Evolutionary conservation across 176 grass and related monocot species (phyloP), one percentile per base, ranked within the genome.

Genomic region (Metroxylon sagu): DNA sequence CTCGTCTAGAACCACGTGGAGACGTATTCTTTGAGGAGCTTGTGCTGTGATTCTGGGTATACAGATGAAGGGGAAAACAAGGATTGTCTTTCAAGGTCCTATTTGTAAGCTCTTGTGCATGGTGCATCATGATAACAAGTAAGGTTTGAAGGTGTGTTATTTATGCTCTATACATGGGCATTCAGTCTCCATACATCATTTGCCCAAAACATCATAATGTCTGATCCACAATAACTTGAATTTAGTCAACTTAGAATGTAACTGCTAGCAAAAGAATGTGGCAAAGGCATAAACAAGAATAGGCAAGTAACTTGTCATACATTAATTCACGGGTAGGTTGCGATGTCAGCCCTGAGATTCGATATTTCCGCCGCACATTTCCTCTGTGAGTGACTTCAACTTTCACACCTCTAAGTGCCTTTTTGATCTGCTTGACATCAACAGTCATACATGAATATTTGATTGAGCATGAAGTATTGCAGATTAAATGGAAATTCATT

Each of bases 351-450:
- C 39, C 26, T 25, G 50, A 14, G 23, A 93, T 84, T 3, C 66
- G 52, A 70, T 72, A 87, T 14, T 77, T 80, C 49, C 29, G 71
- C n/a, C 66, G 50, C 3, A n/a, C 6, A 0, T 72, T 4, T 39
- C 66, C 70, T 48, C 69, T 57, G 59, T 87, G 80, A 18, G 67
- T 84, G 54, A 86, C 79, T 71, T 87, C 83, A 71, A 93, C 23
- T 66, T 57, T 87, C 26, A 93, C 4, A 61, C 83, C 88, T 25
- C 14, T 84, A 28, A 87, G 76, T 3, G 53, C 71, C 50, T 26
- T 84, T 72, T 80, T 84, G 8, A 93, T 51, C 88, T 93, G 51
- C 25, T 81, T 68, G 56, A 48, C 27, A 54, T 55, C 27, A 57
- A 59, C n/a, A 65, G 26, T 3, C 62, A 65, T 35, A 23, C 19